Percentiles rank a stretch among this genome's conserved stretches.
phyloP scores from a whole-genome alignment of 75 land plant species.

The Cupressus sempervirens region DNA sequence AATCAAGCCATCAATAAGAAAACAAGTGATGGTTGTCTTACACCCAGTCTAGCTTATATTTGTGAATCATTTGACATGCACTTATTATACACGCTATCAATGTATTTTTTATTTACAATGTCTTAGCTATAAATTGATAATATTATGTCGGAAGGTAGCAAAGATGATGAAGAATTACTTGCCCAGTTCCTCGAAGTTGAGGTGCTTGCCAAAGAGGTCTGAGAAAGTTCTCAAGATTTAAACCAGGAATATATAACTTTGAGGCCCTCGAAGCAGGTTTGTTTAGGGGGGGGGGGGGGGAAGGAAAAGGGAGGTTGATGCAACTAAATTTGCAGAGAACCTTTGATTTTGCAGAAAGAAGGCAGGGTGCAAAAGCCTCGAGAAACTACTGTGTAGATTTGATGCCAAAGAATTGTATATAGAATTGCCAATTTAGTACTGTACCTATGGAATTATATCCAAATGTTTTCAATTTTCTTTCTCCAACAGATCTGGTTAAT shows the following conservation, averaged over 20 bases:
- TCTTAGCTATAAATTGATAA: no score
- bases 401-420: constrained; percentile 18
- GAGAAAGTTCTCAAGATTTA: no score
- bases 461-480: constrained; percentile 81
- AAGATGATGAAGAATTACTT: no score
- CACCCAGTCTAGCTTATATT: no score
- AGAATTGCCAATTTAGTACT: constrained; percentile 52
- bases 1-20: no score
- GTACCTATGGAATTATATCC: constrained; percentile 75
- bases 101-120: no score
- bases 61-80: no score
- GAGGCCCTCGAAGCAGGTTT: not conserved
- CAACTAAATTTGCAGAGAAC: constrained; percentile 6
- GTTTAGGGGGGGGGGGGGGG: not conserved
- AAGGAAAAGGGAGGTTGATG: not conserved
- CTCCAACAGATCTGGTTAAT: constrained; percentile 64
- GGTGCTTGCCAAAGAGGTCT: no score
- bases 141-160: no score
- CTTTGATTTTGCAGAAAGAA: constrained; percentile 3
- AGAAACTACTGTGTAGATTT: constrained; percentile 3
- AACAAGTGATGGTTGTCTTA: no score
- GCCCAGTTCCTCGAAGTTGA: no score
- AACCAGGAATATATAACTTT: not conserved
- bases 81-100: no score
- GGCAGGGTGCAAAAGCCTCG: not conserved